Evolutionary conservation across 148 eudicot genomes (phyloP), one percentile per base, ranked within the genome.

Genomic region (Talinum fruticosum): DNA sequence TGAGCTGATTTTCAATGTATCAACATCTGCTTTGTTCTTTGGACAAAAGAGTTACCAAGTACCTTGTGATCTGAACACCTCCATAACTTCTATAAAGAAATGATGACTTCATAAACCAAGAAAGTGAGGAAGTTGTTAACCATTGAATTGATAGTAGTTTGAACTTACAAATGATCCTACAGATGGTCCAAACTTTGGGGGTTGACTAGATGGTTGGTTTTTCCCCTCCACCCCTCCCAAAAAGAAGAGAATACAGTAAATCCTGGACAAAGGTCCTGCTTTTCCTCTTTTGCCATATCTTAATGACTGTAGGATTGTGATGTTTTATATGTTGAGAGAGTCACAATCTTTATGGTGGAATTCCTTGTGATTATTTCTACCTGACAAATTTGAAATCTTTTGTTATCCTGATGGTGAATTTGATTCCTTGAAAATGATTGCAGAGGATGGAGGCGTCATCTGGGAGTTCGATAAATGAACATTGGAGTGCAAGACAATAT

Each of bases 391-490:
- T 10, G 29, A 28, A 23, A 44, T 14, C 3, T 8, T 23, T 47
- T 30, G 28, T 26, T 15, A 15, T 44, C 47, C 57, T 18, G 36
- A 41, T 28, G 23, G 65, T 26, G 23, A 51, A 24, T 19, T 69
- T 68, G 66, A 33, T 45, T 32, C 73, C 4, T 67, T 53, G 33
- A 6, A 73, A 34, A 21, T 74, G 78, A 34, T 66, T 79, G 85
- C 82, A 83, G 85, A 83, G 80, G 85, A 83, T 61, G 84, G 84
- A 59, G 82, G 82, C 24, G 82, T 83, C 73, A 72, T 83, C 53
- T 83, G 82, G 82, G 85, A 83, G 82, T 80, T 79, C 41, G 69
- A 33, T 64, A 77, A 68, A 30, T 77, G 73, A 77, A 51, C 66
- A 53, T 32, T 41, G 74, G 29, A 29, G 44, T 30, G 61, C 74